Percentiles rank a stretch among this genome's conserved stretches.
phyloP scores from a whole-genome alignment of 179 eudicot genomes.

The Amaranthus tricolor region DNA sequence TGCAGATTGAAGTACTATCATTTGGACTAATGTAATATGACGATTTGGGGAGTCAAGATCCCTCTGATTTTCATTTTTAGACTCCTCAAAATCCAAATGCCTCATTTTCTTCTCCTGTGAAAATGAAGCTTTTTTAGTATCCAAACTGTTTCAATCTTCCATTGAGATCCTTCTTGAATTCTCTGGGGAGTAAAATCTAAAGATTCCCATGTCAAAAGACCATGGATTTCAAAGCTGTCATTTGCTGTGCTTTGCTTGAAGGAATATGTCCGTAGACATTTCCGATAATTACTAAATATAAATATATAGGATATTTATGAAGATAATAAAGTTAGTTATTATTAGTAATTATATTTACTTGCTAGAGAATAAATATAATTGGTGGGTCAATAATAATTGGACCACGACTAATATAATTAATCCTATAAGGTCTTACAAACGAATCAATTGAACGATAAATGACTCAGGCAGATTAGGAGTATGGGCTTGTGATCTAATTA shows the following conservation, averaged over 20 bases:
- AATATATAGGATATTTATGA: too few relatives aligned
- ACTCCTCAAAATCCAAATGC: slow-evolving; percentile 31
- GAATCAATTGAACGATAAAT: too few relatives aligned
- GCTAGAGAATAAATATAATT: too few relatives aligned
- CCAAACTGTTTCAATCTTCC: slow-evolving; percentile 15
- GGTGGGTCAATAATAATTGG: too few relatives aligned
- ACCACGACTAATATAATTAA: too few relatives aligned
- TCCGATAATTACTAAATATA: too few relatives aligned
- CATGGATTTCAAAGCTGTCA: slow-evolving; percentile 33
- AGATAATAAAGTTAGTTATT: too few relatives aligned
- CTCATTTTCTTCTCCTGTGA: slow-evolving; percentile 32
- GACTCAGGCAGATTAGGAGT: too few relatives aligned
- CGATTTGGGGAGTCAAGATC: slow-evolving; percentile 22
- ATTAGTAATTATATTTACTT: too few relatives aligned
- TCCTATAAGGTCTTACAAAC: too few relatives aligned
- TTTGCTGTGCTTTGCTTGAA: slow-evolving; percentile 17
- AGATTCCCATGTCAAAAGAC: slow-evolving; percentile 60
- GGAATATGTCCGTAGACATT: too few relatives aligned
- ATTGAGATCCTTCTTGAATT: slow-evolving; percentile 6
- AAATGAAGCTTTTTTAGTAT: slow-evolving; percentile 27
- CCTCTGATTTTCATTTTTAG: slow-evolving; percentile 29
- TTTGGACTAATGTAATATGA: slow-evolving; percentile 38
- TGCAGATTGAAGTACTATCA: slow-evolving; percentile 41
- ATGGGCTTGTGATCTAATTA: too few relatives aligned
- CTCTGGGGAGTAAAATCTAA: slow-evolving; percentile 15